Conservation (phyloP, 2,329 filamentous ascomycete genomes). For the Metarhizium rileyi region DNA sequence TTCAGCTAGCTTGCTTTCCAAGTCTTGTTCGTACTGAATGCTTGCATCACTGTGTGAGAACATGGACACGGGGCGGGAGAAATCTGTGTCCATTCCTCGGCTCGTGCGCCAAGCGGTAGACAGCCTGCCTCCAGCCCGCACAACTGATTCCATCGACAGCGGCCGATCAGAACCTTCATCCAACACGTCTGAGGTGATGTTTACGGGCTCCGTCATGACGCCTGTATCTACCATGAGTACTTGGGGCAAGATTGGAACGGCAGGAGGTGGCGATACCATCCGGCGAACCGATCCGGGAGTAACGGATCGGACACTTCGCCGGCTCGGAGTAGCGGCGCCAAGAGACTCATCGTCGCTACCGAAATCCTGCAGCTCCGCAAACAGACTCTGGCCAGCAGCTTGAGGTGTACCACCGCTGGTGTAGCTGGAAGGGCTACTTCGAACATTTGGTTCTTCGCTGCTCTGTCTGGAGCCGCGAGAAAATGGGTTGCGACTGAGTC, state of each 20-base stretch:
- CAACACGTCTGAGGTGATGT: conserved; percentile 18
- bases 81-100: conserved; percentile 16
- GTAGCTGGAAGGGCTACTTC: conserved; percentile 51
- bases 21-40: conserved; percentile 39
- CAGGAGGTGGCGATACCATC: conserved; percentile 34
- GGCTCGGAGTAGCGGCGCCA: conserved; percentile 45
- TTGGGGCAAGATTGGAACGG: conserved; percentile 40
- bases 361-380: conserved; percentile 80
- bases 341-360: conserved; percentile 67
- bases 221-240: conserved; percentile 49
- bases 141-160: conserved; percentile 32
- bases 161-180: conserved; percentile 19
- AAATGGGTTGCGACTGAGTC: conserved; percentile 53
- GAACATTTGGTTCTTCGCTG: conserved; percentile 48
- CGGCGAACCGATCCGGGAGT: conserved; percentile 39
- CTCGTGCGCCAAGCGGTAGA: conserved; percentile 16
- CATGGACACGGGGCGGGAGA: conserved; percentile 34
- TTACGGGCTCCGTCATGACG: conserved; percentile 51
- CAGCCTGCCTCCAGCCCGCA: conserved; percentile 18
- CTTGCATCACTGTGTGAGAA: conserved; percentile 44
- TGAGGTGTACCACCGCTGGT: conserved; percentile 43
- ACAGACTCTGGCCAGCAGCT: conserved; percentile 64
- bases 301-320: conserved; percentile 34
- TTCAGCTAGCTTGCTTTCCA: conserved; percentile 41
- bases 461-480: conserved; percentile 49